Evolutionary conservation across 2,329 filamentous ascomycete genomes (phyloP).

Genomic region (Periconia digitata): DNA sequence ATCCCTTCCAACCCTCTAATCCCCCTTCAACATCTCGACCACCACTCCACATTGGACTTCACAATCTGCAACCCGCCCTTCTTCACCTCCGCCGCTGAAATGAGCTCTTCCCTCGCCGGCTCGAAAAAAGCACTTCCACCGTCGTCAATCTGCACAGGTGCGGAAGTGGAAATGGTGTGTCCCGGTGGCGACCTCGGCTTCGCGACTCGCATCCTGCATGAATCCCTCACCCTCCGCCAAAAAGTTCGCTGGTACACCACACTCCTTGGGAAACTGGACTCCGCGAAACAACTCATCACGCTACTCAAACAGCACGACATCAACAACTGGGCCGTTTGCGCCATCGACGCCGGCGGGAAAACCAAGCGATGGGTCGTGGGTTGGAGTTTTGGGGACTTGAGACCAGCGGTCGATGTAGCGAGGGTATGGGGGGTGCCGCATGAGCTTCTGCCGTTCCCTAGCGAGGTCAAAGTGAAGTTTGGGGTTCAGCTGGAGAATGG

Average conservation of each 20-base stretch:
- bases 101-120: conserved; percentile 61
- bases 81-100: conserved; percentile 73
- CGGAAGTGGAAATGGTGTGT: conserved; percentile 82
- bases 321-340: conserved; percentile 78
- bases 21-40: conserved; percentile 58
- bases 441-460: conserved; percentile 56
- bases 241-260: conserved; percentile 84
- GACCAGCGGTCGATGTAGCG: conserved; percentile 54
- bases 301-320: conserved; percentile 60
- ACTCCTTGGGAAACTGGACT: conserved; percentile 83
- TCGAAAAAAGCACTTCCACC: conserved; percentile 67
- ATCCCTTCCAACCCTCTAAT: conserved; percentile 59
- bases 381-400: conserved; percentile 75
- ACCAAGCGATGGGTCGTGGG: conserved; percentile 86
- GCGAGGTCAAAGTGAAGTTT: conserved; percentile 52
- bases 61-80: conserved; percentile 96
- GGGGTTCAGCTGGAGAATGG: not conserved
- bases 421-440: conserved; percentile 48
- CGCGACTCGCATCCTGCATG: conserved; percentile 67
- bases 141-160: conserved; percentile 74
- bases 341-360: conserved; percentile 66
- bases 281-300: conserved; percentile 62
- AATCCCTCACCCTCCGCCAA: conserved; percentile 63
- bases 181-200: conserved; percentile 77
- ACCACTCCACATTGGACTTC: conserved; percentile 67